Evolutionary conservation across 2,329 filamentous ascomycete species (phyloP), one percentile per base, ranked within the genome.

Genomic region (Aureobasidium leucospermi): DNA sequence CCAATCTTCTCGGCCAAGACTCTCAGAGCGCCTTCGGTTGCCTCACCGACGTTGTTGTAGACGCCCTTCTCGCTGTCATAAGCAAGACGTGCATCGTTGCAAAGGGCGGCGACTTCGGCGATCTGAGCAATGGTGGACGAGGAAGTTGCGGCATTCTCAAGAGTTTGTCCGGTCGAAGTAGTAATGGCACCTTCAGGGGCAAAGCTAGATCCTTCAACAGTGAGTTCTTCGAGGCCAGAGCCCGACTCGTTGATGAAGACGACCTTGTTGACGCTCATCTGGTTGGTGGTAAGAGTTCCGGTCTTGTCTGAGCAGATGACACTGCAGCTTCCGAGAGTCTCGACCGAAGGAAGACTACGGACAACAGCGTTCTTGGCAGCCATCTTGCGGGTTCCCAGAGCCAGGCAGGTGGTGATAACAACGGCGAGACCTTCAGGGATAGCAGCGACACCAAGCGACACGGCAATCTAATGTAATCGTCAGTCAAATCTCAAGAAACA

Each of bases 221-320:
- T 87, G 49, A 96, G 81, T 71, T 96, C 92, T 67, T 92, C 89
- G 28, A 97, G 79, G 61, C 84, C 86, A 58, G 78, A 83, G 51
- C 90, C 92, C 61, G 82, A 75, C 65, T 88, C 85, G 67, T 84
- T 86, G 66, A 99, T 80, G 71, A 92, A 90, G 49, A 96, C 89
- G 59, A 97, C 77, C 76, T 93, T 96, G 79, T 86, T 94, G 60
- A 96, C 94, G 70, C 94, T 97, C 94, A 99, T 99, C 76, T 97
- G 92, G 77, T 99, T 99, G 42, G 94, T 99, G 10, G 94, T 99
- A 71, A 99, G 78, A 51, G 94, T 99, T 67, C 94, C 95, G 5
- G 94, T 99, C 81, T 99, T 99, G 80, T 99, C 94, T 4, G 95
- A 99, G 79, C 95, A 99, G 72, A 99, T 96, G 60, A 99, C 92